Percentiles rank a stretch among this genome's conserved stretches.
Evolutionary conservation across 1,284 basidiomycete genomes (phyloP).

Genomic region (Termitomyces sp.): DNA sequence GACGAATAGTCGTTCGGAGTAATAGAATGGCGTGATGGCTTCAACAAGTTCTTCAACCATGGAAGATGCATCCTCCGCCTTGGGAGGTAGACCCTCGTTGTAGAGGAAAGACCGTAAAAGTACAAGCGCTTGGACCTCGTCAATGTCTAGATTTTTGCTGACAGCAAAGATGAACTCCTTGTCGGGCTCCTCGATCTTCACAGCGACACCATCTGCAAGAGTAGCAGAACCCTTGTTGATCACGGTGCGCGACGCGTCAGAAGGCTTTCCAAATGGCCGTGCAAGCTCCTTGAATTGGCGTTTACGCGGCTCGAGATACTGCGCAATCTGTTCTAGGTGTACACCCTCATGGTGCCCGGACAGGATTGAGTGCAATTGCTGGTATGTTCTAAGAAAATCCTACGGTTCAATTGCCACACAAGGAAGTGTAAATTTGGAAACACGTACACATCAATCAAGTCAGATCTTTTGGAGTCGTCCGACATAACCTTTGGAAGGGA

Average conservation of each 20-base stretch:
- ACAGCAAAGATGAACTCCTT: conserved; percentile 67
- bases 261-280: conserved; percentile 64
- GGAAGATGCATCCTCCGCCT: conserved; percentile 39
- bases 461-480: conserved; percentile 40
- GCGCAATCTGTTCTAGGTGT: conserved; percentile 49
- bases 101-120: conserved; percentile 75
- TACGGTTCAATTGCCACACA: not conserved
- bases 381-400: conserved; percentile 48
- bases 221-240: conserved; percentile 63
- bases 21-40: conserved; percentile 76
- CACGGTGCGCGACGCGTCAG: conserved; percentile 57
- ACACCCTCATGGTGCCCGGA: conserved; percentile 54
- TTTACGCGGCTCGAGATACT: conserved; percentile 54
- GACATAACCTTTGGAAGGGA: conserved; percentile 24
- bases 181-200: conserved; percentile 61
- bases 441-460: conserved; percentile 54
- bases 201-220: conserved; percentile 55
- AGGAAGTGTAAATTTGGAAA: not conserved
- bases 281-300: conserved; percentile 50
- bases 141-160: conserved; percentile 67
- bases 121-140: conserved; percentile 69
- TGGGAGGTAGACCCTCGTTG: conserved; percentile 65
- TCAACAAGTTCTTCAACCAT: conserved; percentile 60
- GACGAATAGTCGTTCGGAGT: conserved; percentile 70
- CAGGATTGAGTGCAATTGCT: conserved; percentile 58